phyloP scores from a whole-genome alignment of 1,139 yeast genomes.

The Magnusiomyces suaveolens region DNA sequence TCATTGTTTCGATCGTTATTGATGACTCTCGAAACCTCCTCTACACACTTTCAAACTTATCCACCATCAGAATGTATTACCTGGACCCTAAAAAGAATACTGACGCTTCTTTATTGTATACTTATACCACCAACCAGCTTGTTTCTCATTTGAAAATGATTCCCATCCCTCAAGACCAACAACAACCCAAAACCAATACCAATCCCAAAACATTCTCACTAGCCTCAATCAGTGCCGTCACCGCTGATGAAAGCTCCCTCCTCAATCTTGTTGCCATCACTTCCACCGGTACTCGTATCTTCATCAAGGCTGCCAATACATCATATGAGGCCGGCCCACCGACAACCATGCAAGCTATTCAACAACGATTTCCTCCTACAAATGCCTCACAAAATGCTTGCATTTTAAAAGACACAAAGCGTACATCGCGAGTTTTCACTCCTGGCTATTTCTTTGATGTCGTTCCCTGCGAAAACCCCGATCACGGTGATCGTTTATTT shows the following conservation, averaged over 20 bases:
- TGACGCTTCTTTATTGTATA: conserved; percentile 31
- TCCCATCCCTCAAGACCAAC: conserved; percentile 10
- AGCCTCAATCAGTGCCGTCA: conserved; percentile 11
- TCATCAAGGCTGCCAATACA: conserved; percentile 33
- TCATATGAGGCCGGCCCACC: conserved; percentile 22
- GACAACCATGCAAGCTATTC: conserved; percentile 31
- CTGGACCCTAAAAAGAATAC: conserved; percentile 35
- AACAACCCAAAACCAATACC: conserved; percentile 6
- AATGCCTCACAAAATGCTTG: conserved; percentile 26
- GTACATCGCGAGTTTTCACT: conserved; percentile 48
- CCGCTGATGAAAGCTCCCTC: conserved; percentile 50
- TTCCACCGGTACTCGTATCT: conserved; percentile 71
- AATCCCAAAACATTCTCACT: conserved; percentile 7
- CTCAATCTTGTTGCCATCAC: conserved; percentile 80
- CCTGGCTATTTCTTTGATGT: conserved; percentile 74
- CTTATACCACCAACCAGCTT: conserved; percentile 29
- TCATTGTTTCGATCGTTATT: conserved; percentile 52
- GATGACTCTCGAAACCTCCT: conserved; percentile 71
- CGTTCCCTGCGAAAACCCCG: conserved; percentile 24
- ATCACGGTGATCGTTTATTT: conserved; percentile 43
- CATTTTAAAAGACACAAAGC: conserved; percentile 33
- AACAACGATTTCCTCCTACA: conserved; percentile 31
- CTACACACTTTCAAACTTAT: conserved; percentile 74
- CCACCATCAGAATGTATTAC: conserved; percentile 73
- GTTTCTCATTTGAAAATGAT: conserved; percentile 31